phyloP scores from a whole-genome alignment of 1,139 yeast species.

The Hemisphaericaspora lyxosophila region DNA sequence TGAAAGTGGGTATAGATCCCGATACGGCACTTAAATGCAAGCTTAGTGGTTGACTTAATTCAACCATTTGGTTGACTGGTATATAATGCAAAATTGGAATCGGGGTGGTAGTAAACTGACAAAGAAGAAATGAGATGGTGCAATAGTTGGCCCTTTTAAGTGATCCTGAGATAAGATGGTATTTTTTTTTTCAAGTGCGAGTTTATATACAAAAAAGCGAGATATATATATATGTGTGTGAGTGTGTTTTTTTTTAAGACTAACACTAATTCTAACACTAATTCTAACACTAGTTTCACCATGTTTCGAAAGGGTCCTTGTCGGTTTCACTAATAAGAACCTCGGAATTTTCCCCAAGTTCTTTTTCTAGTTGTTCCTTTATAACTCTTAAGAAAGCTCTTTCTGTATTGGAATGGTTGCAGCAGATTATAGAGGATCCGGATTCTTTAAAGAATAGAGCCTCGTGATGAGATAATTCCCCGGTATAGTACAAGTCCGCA shows the following conservation, averaged over 20 bases:
- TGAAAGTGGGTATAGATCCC: slow-evolving; percentile 29
- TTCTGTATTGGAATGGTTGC: slow-evolving; percentile 92
- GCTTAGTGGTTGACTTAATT: slow-evolving; percentile 5
- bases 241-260: too few species aligned
- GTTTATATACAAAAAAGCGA: too few species aligned
- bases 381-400: slow-evolving; percentile 69
- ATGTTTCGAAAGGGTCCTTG: slow-evolving; percentile 53
- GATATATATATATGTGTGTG: too few species aligned
- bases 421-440: slow-evolving; percentile 72
- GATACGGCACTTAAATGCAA: slow-evolving; percentile 3
- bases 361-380: slow-evolving; percentile 46
- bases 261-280: too few species aligned
- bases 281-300: too few species aligned
- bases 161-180: too few species aligned
- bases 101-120: too few species aligned
- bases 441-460: slow-evolving; percentile 66
- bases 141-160: too few species aligned
- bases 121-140: too few species aligned
- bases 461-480: slow-evolving; percentile 94
- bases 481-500: slow-evolving; percentile 84
- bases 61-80: slow-evolving; percentile 10
- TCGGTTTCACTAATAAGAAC: slow-evolving; percentile 54
- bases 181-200: too few species aligned
- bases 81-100: too few species aligned
- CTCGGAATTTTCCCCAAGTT: slow-evolving; percentile 40